Percentiles rank a stretch among this genome's conserved stretches.
Evolutionary conservation across 441 rosid genomes (phyloP).

Genomic region (Pelargonium fulgidum): DNA sequence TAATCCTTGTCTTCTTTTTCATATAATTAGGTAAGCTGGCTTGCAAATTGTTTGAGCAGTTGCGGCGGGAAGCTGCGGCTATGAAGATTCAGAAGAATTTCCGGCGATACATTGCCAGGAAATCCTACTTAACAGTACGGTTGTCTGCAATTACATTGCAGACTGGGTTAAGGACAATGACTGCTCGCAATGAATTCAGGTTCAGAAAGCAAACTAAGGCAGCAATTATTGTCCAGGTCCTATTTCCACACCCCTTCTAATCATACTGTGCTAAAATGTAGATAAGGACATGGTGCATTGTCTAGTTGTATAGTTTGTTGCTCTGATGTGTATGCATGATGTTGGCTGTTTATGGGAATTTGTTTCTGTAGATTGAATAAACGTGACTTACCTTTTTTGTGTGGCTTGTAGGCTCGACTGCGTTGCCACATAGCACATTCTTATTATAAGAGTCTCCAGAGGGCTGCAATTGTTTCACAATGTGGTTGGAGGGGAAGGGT

Average conservation of each 20-base stretch:
- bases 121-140: constrained; percentile 35
- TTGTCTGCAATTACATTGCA: constrained; percentile 61
- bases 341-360: no score
- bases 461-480: constrained; percentile 42
- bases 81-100: constrained; percentile 66
- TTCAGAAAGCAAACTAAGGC: constrained; percentile 36
- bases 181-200: constrained; percentile 43
- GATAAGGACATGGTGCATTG: no score
- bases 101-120: constrained; percentile 57
- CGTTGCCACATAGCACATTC: no score
- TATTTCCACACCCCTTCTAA: constrained; percentile 29
- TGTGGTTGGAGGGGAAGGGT: constrained; percentile 39
- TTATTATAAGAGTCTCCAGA: constrained; percentile 36
- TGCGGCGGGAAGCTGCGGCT: constrained; percentile 60
- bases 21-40: not conserved
- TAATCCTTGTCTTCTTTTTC: no score
- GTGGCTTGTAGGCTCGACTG: no score
- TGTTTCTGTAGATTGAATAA: no score
- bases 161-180: constrained; percentile 54
- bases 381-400: no score
- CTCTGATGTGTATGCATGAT: no score
- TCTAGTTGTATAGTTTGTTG: no score
- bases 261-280: constrained; percentile 17
- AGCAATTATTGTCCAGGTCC: constrained; percentile 61
- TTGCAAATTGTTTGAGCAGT: constrained; percentile 17